Evolutionary conservation across 192 early-diverging fungal genomes (phyloP).

Genomic region (Irineochytrium annulatum): DNA sequence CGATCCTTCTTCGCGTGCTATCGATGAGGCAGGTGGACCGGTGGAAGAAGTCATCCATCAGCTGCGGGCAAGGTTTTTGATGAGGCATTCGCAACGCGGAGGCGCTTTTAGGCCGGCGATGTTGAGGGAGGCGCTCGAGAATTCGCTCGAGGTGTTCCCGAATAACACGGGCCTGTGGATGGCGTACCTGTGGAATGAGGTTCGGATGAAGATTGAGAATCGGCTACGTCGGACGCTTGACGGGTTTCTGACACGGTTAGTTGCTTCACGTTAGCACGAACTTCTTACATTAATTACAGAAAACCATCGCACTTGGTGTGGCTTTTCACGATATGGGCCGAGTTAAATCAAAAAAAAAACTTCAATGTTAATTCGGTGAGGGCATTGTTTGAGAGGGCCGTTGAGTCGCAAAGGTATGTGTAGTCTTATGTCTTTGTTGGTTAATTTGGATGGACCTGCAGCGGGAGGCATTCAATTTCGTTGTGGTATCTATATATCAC

Average conservation of each 20-base stretch:
- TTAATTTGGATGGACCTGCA: slow-evolving; percentile 28
- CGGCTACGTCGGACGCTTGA: slow-evolving; percentile 46
- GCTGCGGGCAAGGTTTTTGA: slow-evolving; percentile 15
- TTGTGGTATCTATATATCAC: slow-evolving; percentile 62
- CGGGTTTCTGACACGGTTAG: slow-evolving; percentile 34
- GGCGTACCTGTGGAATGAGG: slow-evolving; percentile 59
- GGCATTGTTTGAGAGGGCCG: slow-evolving; percentile 53
- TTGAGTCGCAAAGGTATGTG: slow-evolving; percentile 32
- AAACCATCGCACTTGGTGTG: slow-evolving; percentile 52
- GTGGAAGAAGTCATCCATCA: slow-evolving; percentile 25
- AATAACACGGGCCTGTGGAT: slow-evolving; percentile 51
- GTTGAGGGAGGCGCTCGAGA: slow-evolving; percentile 39
- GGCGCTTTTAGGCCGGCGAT: slow-evolving; percentile 37
- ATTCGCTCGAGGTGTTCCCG: slow-evolving; percentile 48
- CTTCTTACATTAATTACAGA: slow-evolving; percentile 28
- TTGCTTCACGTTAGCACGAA: slow-evolving; percentile 1
- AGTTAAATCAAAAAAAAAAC: slow-evolving; percentile 48
- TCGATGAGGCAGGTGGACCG: too few species aligned
- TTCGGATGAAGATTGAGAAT: slow-evolving; percentile 54
- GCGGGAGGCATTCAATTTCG: slow-evolving; percentile 40
- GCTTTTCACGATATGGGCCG: slow-evolving; percentile 51
- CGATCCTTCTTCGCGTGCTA: too few species aligned
- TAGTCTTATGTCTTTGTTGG: slow-evolving; percentile 5
- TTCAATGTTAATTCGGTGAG: slow-evolving; percentile 53
- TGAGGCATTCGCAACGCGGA: slow-evolving; percentile 14